phyloP scores from a whole-genome alignment of 106 monocot species.

The Hemerocallis citrina region DNA sequence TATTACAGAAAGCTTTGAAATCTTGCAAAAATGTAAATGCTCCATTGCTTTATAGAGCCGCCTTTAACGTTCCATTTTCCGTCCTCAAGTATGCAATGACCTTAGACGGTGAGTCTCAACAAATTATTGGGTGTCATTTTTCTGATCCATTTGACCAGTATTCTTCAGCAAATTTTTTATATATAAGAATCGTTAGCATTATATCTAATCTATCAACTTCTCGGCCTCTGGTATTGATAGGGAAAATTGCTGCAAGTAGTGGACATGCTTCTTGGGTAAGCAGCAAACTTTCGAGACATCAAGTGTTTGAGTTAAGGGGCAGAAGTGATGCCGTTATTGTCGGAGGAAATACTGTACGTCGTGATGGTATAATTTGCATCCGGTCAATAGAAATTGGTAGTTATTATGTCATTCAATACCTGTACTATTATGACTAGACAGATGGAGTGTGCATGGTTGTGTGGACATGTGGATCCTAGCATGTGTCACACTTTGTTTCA shows the following conservation, averaged over 20 bases:
- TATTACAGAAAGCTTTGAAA: constrained; percentile 71
- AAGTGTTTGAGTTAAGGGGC: constrained; percentile 86
- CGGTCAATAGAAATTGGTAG: neutral
- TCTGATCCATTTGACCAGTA: neutral
- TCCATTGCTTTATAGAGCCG: constrained; percentile 85
- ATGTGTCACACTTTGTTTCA: too few relatives aligned
- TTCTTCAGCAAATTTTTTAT: neutral
- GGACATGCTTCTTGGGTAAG: constrained; percentile 99
- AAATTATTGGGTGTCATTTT: neutral
- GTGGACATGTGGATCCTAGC: too few relatives aligned
- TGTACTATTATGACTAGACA: too few relatives aligned
- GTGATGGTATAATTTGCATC: constrained; percentile 72
- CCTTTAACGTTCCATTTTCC: constrained; percentile 74
- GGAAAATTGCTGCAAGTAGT: constrained; percentile 96
- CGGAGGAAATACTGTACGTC: constrained; percentile 95
- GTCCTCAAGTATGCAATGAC: constrained; percentile 99
- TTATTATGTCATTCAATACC: too few relatives aligned
- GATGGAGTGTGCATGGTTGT: too few relatives aligned
- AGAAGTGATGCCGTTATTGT: constrained; percentile 98
- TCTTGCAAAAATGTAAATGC: constrained; percentile 89
- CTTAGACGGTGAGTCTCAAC: constrained; percentile 73
- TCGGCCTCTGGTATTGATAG: constrained; percentile 31
- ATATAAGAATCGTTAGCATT: neutral
- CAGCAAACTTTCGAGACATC: constrained; percentile 60
- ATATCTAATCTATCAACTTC: neutral